phyloP scores from a whole-genome alignment of 208 protist species.

The Wallacemonas sp. region DNA sequence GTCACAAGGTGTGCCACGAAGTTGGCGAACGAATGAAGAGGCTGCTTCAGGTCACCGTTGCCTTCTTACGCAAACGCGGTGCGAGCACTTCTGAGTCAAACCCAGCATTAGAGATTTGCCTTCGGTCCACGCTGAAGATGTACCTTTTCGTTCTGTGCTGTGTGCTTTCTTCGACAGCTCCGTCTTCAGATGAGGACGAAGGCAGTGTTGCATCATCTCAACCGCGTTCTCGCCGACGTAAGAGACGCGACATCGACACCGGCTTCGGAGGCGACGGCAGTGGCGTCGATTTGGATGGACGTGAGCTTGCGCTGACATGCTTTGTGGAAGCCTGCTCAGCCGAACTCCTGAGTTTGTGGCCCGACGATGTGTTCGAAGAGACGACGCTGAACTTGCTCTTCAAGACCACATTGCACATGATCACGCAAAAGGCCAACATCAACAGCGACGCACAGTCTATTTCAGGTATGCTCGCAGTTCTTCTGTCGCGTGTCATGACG shows the following conservation, averaged over 20 bases:
- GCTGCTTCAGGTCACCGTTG: slow-evolving; percentile 68
- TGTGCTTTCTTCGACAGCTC: slow-evolving; percentile 48
- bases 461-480: slow-evolving; percentile 54
- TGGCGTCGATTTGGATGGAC: slow-evolving; percentile 89
- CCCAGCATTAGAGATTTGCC: slow-evolving; percentile 45
- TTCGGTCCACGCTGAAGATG: slow-evolving; percentile 88
- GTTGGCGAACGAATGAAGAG: slow-evolving; percentile 81
- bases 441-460: slow-evolving; percentile 72
- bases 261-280: slow-evolving; percentile 84
- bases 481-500: slow-evolving; percentile 56
- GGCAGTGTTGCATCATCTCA: slow-evolving; percentile 27
- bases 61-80: slow-evolving; percentile 51
- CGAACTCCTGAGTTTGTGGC: slow-evolving; percentile 67
- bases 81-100: slow-evolving; percentile 17
- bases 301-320: slow-evolving; percentile 75
- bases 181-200: slow-evolving; percentile 57
- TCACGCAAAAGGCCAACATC: slow-evolving; percentile 84
- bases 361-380: slow-evolving; percentile 46
- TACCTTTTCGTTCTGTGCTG: slow-evolving; percentile 81
- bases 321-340: slow-evolving; percentile 72
- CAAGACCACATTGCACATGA: slow-evolving; percentile 76
- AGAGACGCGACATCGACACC: slow-evolving; percentile 47
- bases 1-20: slow-evolving; percentile 91
- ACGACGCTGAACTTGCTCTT: slow-evolving; percentile 61
- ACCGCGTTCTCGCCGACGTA: slow-evolving; percentile 12